Conservation (phyloP, 163 green algal species). For the Chlamydomonas reinhardtii region DNA sequence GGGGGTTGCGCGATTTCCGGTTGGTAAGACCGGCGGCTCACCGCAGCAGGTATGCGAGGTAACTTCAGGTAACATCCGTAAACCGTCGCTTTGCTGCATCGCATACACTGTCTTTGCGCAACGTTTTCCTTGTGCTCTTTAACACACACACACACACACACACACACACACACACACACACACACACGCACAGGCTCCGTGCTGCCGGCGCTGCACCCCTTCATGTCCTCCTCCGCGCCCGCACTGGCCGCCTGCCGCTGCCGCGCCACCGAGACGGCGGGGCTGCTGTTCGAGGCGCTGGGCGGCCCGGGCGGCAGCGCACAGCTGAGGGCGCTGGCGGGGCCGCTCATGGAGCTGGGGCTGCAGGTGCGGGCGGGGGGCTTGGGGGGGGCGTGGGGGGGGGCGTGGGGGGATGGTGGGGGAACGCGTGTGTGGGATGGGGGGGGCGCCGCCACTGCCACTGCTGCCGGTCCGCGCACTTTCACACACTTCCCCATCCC, state of each 20-base stretch:
- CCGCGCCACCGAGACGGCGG: conserved; percentile 72
- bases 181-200: not conserved
- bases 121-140: no score
- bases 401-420: no score
- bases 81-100: no score
- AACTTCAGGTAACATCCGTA: no score
- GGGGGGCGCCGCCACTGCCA: no score
- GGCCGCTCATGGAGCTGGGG: conserved; percentile 54
- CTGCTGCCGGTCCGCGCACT: no score
- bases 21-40: no score
- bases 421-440: not conserved
- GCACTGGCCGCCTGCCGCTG: conserved; percentile 67
- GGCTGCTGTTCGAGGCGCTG: conserved; percentile 65
- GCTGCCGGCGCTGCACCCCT: conserved; percentile 68
- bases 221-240: conserved; percentile 38
- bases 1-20: no score
- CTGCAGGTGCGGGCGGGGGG: conserved; percentile 35
- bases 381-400: no score
- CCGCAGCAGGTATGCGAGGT: no score
- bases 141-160: not conserved
- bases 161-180: not conserved
- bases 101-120: no score
- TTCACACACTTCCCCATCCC: no score
- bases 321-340: conserved; percentile 17
- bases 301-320: not conserved